Evolutionary conservation across 2,329 filamentous ascomycete genomes (phyloP).

Genomic region (Periconia sp.): DNA sequence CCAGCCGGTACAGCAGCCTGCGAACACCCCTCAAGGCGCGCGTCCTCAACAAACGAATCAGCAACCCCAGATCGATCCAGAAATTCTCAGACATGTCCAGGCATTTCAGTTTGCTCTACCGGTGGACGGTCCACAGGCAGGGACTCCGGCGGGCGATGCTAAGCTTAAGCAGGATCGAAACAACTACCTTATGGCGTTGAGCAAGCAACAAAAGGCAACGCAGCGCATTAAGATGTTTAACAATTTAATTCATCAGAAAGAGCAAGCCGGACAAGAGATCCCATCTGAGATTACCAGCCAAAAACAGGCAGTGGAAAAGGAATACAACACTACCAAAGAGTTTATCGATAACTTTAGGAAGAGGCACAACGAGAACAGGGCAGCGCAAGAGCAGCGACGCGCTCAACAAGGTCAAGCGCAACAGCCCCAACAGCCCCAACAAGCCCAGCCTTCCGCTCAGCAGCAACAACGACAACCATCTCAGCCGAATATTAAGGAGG

Average conservation of each 20-base stretch:
- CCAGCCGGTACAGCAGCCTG: conserved; percentile 4
- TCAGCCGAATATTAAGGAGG: conserved; percentile 32
- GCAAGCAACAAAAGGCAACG: conserved; percentile 31
- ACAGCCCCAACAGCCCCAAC: conserved; percentile 19
- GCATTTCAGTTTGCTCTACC: conserved; percentile 38
- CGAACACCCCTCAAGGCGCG: conserved; percentile 11
- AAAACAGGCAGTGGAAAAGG: conserved; percentile 31
- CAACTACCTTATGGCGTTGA: conserved; percentile 38
- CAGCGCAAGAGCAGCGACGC: conserved; percentile 34
- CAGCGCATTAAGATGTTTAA: conserved; percentile 28
- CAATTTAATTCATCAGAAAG: conserved; percentile 33
- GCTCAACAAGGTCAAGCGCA: conserved; percentile 27
- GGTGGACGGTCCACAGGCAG: conserved; percentile 23
- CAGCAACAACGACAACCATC: conserved; percentile 30
- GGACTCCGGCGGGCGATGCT: conserved; percentile 39
- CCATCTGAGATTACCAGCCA: conserved; percentile 29
- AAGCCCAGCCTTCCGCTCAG: conserved; percentile 26
- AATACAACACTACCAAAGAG: conserved; percentile 30
- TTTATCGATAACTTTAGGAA: conserved; percentile 40
- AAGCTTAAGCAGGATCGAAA: conserved; percentile 41
- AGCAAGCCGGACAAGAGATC: conserved; percentile 36
- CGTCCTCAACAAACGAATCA: conserved; percentile 10
- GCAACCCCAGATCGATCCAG: conserved; percentile 24
- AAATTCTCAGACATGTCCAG: conserved; percentile 42
- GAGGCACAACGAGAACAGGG: conserved; percentile 37